These are phyloP conservation scores for Pythium pyrilobum DNA, from an alignment of 352 stramenopile genomes.

Conservation along the genomic window DNA sequence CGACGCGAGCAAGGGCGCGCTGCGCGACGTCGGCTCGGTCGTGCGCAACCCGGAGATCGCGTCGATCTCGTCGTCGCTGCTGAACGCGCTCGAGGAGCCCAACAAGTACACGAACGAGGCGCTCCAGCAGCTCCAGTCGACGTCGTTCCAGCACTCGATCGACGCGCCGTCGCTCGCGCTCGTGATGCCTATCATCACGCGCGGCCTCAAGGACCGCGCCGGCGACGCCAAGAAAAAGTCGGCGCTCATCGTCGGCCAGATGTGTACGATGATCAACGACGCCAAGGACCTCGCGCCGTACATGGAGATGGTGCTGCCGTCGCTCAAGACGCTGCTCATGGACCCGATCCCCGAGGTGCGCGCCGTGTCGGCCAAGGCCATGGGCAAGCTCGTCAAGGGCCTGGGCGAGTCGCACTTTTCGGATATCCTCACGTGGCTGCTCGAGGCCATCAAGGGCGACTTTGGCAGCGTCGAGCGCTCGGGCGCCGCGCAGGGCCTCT, in stretches of 20 bases:
- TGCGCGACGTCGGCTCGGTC: constrained; percentile 97
- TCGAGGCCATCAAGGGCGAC: constrained; percentile 95
- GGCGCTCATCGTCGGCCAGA: constrained; percentile 98
- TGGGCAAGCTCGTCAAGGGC: constrained; percentile 94
- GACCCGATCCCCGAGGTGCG: constrained; percentile 95
- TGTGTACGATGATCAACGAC: constrained; percentile 99
- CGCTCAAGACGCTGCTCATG: constrained; percentile 92
- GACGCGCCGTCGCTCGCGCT: constrained; percentile 98
- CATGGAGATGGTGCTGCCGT: constrained; percentile 95
- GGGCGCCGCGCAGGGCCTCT: constrained; percentile 97
- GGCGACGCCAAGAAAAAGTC: constrained; percentile 98
- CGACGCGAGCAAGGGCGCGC: constrained; percentile 91
- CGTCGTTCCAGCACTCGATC: constrained; percentile 99
- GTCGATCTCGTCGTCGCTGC: constrained; percentile 89
- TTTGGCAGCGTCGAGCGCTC: constrained; percentile 95
- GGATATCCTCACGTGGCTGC: constrained; percentile 96
- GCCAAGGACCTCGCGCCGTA: constrained; percentile 97
- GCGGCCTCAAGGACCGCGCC: constrained; percentile 95
- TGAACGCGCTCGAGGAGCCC: constrained; percentile 96
- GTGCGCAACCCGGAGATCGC: constrained; percentile 99
- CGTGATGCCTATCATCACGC: constrained; percentile 98
- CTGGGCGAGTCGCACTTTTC: constrained; percentile 95
- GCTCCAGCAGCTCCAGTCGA: constrained; percentile 96
- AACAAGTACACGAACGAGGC: constrained; percentile 90
- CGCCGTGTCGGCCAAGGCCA: constrained; percentile 92